Evolutionary conservation across 2,329 filamentous ascomycete genomes (phyloP).

Genomic region (Dactylellina leptospora): DNA sequence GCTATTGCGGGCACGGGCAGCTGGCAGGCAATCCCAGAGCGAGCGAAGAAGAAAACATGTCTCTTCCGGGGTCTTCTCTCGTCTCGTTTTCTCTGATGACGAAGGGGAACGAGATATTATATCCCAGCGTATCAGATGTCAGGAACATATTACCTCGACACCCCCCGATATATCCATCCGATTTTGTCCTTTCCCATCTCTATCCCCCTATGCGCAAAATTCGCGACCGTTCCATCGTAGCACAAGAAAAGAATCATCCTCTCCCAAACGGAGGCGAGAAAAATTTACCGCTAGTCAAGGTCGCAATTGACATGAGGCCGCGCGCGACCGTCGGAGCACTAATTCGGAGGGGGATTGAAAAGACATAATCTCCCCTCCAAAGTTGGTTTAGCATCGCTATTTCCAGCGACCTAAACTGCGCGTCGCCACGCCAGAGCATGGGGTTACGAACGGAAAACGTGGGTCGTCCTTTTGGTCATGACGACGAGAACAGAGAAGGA

Average conservation of each 20-base stretch:
- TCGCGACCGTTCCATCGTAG: neutral
- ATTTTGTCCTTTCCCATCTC: constrained; percentile 10
- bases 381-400: constrained; percentile 14
- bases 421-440: constrained; percentile 28
- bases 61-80: too few relatives aligned
- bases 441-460: constrained; percentile 19
- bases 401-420: constrained; percentile 22
- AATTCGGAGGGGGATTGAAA: too few relatives aligned
- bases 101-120: neutral
- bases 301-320: constrained; percentile 10
- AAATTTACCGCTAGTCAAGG: neutral
- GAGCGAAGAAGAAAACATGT: neutral
- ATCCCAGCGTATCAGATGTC: constrained; percentile 4
- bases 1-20: constrained; percentile 46
- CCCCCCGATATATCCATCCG: neutral
- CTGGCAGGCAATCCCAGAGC: constrained; percentile 42
- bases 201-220: too few relatives aligned
- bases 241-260: constrained; percentile 1
- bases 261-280: constrained; percentile 28
- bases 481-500: neutral
- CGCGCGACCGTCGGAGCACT: constrained; percentile 10
- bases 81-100: neutral
- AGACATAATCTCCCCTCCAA: constrained; percentile 17
- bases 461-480: neutral
- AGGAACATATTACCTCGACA: constrained; percentile 44